A percentile compares a stretch with the other conserved stretches of the same genome.
These are phyloP conservation scores for Lepiota brunneoincarnata DNA, from an alignment of 768 basidiomycete genomes.

Conservation along the genomic window DNA sequence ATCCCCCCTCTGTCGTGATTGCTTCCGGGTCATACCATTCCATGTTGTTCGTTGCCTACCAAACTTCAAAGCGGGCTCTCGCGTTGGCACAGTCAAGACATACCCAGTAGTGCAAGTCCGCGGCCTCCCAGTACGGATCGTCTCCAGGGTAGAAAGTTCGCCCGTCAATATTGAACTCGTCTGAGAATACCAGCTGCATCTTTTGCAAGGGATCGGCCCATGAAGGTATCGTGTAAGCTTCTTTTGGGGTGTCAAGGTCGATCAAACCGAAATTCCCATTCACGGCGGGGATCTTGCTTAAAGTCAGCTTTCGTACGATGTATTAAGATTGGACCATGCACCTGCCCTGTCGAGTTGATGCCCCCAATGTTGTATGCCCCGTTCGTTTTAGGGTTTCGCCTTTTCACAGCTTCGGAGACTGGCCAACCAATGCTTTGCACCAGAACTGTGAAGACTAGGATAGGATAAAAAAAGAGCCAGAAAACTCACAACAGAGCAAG, in stretches of 20 bases:
- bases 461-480: background rate
- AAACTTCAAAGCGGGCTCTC: background rate
- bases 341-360: conserved; percentile 64
- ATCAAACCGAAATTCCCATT: conserved; percentile 52
- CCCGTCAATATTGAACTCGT: conserved; percentile 75
- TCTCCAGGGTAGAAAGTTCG: conserved; percentile 79
- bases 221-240: conserved; percentile 51
- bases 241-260: conserved; percentile 53
- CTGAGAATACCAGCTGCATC: conserved; percentile 66
- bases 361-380: conserved; percentile 44
- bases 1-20: conserved; percentile 71
- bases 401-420: conserved; percentile 28
- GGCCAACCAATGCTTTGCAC: conserved; percentile 35
- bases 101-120: conserved; percentile 76
- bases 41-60: conserved; percentile 54
- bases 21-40: conserved; percentile 89
- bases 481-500: conserved; percentile 63
- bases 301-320: conserved; percentile 1
- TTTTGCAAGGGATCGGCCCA: conserved; percentile 51
- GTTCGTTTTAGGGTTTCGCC: conserved; percentile 17
- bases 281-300: conserved; percentile 54
- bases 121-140: conserved; percentile 87
- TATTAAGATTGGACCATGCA: conserved; percentile 17
- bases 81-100: background rate
- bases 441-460: background rate